phyloP scores from a whole-genome alignment of 2,329 filamentous ascomycete genomes.

The Neonectria faginata region DNA sequence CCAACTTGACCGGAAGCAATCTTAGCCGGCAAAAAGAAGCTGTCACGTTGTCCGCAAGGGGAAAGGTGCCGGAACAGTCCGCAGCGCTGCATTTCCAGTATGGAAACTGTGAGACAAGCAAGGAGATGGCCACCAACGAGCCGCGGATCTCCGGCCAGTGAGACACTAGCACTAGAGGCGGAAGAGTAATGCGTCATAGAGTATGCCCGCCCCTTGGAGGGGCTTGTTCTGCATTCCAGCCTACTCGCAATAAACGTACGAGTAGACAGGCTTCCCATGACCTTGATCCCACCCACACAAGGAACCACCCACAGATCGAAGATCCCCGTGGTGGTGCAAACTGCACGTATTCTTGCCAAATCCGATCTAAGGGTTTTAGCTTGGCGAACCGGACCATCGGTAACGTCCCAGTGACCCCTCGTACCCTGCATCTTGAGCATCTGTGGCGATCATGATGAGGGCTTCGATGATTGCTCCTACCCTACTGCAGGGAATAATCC shows the following conservation, averaged over 20 bases:
- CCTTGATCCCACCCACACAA: neutral
- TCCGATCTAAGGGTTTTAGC: neutral
- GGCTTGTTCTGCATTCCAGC: neutral
- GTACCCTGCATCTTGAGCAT: neutral
- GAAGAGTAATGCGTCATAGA: slow-evolving; percentile 1
- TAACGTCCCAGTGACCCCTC: neutral
- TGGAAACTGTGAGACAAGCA: neutral
- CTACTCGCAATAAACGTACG: neutral
- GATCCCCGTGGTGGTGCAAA: neutral
- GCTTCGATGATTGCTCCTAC: neutral
- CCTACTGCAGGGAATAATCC: neutral
- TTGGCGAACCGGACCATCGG: slow-evolving; percentile 1
- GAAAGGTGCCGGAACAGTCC: neutral
- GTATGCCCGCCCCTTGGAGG: neutral
- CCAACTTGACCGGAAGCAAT: neutral
- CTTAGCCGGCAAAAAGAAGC: neutral
- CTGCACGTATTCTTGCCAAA: neutral
- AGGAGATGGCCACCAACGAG: neutral
- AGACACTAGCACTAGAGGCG: neutral
- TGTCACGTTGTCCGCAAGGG: neutral
- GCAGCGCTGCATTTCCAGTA: neutral
- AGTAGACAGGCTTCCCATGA: neutral
- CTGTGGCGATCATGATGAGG: neutral
- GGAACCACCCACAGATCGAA: neutral
- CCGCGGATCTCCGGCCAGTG: neutral